Base-by-base conservation (phyloP, 73 alveolate genomes). In the Paramecium primaurelia region DNA sequence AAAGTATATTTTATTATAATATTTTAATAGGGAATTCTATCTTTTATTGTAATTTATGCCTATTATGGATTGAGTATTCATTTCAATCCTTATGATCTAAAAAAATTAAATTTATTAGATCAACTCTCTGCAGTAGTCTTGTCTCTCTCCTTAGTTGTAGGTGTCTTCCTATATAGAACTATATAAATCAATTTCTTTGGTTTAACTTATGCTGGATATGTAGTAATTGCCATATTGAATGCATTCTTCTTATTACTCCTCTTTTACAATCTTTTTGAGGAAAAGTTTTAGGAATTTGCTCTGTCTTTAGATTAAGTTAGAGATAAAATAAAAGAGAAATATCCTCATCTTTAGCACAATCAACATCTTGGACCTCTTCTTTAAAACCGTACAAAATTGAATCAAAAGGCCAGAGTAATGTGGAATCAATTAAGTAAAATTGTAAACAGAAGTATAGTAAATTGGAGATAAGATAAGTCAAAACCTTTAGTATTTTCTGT, bases 161-260 rank as follows among this genome's bases (percentile, higher is more conserved):
- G 91, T 20, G 91, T 80, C 11, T 80, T 80, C 28, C 58, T 80
- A 16, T 80, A 45, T 36, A 80, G 91, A 45, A 80, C 91, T 9
- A 80, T 80, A 9, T 20, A 80, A 12, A 49, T 80, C 36, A 28
- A 49, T 22, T 42, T 80, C 45, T 36, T 80, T 42, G 47, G 64
- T 1, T 47, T 80, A 44, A 80, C 91, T 47, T 45, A 45, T 80
- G 49, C 58, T 18, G 91, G 91, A 4, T 80, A 45, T 80, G 44
- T 80, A 11, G 91, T 80, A 11, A 80, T 80, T 20, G 91, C 77
- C 14, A 16, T 80, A 5, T 25, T 80, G 20, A 80, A 80, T 80
- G 91, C 44, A 11, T 8, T 80, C 10, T 80, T 80, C 32, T 18
- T 49, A 42, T 45, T 80, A 16, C 12, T 80, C 1, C 16, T 80